Percentiles rank a stretch among this genome's conserved stretches.
Conservation (phyloP, 1,139 yeast genomes). For the Kodamaea suecica region DNA sequence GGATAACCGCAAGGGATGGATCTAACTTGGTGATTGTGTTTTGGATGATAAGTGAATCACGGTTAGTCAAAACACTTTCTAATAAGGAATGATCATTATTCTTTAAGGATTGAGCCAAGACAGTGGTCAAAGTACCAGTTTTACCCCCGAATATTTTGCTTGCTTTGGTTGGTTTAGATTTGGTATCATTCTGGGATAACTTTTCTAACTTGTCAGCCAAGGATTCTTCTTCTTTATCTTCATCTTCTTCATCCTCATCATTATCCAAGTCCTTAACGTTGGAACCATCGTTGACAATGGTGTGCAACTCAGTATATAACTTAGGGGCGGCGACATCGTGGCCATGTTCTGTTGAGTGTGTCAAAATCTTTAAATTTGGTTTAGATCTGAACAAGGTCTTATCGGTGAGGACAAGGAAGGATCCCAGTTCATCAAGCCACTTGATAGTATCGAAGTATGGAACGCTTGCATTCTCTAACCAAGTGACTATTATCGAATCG, state of each 20-base stretch:
- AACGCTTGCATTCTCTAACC: slow-evolving; percentile 70
- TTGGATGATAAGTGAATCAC: slow-evolving; percentile 71
- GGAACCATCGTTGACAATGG: slow-evolving; percentile 63
- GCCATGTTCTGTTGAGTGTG: slow-evolving; percentile 45
- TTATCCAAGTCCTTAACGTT: slow-evolving; percentile 55
- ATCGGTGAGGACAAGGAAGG: slow-evolving; percentile 22
- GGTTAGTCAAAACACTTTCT: slow-evolving; percentile 76
- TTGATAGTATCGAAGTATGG: slow-evolving; percentile 61
- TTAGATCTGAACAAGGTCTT: slow-evolving; percentile 39
- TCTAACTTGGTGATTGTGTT: slow-evolving; percentile 69
- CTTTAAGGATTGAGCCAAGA: slow-evolving; percentile 67
- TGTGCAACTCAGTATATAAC: slow-evolving; percentile 66
- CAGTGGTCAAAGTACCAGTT: slow-evolving; percentile 63
- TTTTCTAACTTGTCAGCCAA: slow-evolving; percentile 61
- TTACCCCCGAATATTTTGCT: slow-evolving; percentile 33
- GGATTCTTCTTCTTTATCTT: slow-evolving; percentile 25
- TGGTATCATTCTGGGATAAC: slow-evolving; percentile 31
- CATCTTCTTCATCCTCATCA: slow-evolving; percentile 41
- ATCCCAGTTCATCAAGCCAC: slow-evolving; percentile 46
- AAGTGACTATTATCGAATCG: slow-evolving; percentile 47
- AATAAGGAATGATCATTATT: slow-evolving; percentile 68
- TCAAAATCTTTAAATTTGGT: slow-evolving; percentile 30
- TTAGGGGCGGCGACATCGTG: slow-evolving; percentile 71
- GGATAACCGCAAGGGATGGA: slow-evolving; percentile 66
- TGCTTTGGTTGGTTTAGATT: slow-evolving; percentile 19